Base-by-base conservation (phyloP, 2,329 filamentous ascomycete species). In the Fusarium citri region DNA sequence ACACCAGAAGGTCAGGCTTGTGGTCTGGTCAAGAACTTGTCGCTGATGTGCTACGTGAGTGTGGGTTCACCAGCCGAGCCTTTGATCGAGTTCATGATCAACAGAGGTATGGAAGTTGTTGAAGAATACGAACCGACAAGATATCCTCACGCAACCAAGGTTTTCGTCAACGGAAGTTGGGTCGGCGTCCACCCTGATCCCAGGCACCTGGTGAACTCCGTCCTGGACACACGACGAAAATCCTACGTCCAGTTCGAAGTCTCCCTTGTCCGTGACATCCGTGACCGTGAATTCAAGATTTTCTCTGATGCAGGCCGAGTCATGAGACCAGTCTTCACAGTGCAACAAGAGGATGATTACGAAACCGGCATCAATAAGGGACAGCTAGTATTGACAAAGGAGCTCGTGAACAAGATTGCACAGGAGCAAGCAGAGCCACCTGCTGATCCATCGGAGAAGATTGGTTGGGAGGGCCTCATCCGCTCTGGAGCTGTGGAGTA, bases 1-100 rank as follows among this genome's bases (percentile, higher is more conserved):
- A 99, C 96, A 0, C 96, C 96, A 9, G 96, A 99, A 90, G 96
- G 96, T 82, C 96, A 99, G 83, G 94, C 96, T 18, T 99, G 96
- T 83, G 96, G 96, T 86, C 84, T 99, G 58, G 94, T 99, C 75
- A 99, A 99, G 85, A 99, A 99, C 77, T 82, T 99, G 83, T 96
- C 96, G 8, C 85, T 99, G 57, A 99, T 99, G 96, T 99, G 96
- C 78, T 98, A 97, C 76, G 94, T 99, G 77, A 98, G 94, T 76
- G 94, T 98, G 51, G 95, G 95, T 75, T 97, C 94, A 30, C 94
- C 94, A 18, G 93, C 93, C 20, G 92, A 99, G 94, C 60, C 97
- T 98, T 77, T 64, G 91, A 95, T 97, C 34, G 90, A 92, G 66
- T 89, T 91, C 9, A 88, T 97, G 93, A 93, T 95, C 73, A 92